A percentile compares a stretch with the other conserved stretches of the same genome.
Evolutionary conservation across 1,139 yeast species (phyloP).

Genomic region (Kazachstania sp.): DNA sequence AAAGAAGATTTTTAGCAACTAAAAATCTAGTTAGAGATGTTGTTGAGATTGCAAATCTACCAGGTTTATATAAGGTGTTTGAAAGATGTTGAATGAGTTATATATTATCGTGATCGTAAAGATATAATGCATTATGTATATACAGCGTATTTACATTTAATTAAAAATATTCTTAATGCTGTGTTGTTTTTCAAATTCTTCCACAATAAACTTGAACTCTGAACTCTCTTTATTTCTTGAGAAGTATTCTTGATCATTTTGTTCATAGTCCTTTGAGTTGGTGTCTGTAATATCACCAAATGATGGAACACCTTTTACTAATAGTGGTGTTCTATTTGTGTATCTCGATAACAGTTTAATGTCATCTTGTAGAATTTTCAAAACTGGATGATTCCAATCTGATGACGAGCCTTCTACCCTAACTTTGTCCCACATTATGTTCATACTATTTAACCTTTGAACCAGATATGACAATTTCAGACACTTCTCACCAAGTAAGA

Average conservation of each 20-base stretch:
- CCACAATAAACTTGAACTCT: constrained; percentile 15
- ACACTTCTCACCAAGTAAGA: constrained; percentile 23
- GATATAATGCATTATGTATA: no score
- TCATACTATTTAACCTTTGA: constrained; percentile 18
- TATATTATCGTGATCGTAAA: not conserved
- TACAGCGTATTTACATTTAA: not conserved
- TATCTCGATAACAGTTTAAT: constrained; percentile 14
- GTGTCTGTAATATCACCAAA: constrained; percentile 5
- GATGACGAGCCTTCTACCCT: constrained; percentile 16
- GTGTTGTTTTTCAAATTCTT: constrained; percentile 19
- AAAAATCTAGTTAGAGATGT: constrained; percentile 44
- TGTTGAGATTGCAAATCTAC: constrained; percentile 82
- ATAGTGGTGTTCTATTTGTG: constrained; percentile 13
- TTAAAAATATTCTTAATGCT: constrained; percentile 11
- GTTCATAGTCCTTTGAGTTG: constrained; percentile 7
- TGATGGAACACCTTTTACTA: constrained; percentile 15
- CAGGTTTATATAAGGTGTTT: constrained; percentile 83
- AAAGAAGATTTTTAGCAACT: constrained; percentile 60
- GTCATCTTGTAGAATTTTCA: constrained; percentile 25
- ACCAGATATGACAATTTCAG: constrained; percentile 36
- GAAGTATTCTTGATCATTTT: constrained; percentile 4
- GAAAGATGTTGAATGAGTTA: constrained; percentile 59
- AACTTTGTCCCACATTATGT: constrained; percentile 19
- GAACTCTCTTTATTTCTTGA: constrained; percentile 7
- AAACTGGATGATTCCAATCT: constrained; percentile 23